Evolutionary conservation across 805 yeast genomes (phyloP).

Genomic region (Saturnispora saitoi): DNA sequence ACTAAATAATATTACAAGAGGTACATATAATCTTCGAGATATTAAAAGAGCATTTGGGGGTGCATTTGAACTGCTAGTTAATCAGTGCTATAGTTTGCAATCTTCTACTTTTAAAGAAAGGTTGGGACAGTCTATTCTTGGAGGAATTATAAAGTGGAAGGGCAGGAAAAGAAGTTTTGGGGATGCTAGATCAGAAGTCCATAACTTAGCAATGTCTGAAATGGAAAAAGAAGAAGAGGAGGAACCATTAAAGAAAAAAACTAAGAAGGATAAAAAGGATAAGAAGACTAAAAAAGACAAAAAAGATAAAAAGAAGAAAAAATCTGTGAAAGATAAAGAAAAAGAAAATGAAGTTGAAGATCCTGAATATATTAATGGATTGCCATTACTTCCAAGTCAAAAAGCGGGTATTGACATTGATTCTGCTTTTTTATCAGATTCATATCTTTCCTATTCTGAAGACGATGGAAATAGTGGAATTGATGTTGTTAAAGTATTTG

Average conservation of each 20-base stretch:
- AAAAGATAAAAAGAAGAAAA: not conserved
- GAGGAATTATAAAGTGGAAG: slow-evolving; percentile 65
- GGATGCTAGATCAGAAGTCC: slow-evolving; percentile 59
- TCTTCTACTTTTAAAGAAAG: slow-evolving; percentile 57
- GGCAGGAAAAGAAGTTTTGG: slow-evolving; percentile 71
- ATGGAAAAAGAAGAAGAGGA: slow-evolving; percentile 1
- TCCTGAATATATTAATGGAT: slow-evolving; percentile 1
- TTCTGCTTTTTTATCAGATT: slow-evolving; percentile 28
- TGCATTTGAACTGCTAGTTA: slow-evolving; percentile 69
- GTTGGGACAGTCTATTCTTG: slow-evolving; percentile 64
- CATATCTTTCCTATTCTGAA: slow-evolving; percentile 32
- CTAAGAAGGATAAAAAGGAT: slow-evolving; percentile 1
- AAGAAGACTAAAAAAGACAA: slow-evolving; percentile 4
- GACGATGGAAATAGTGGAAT: slow-evolving; percentile 12
- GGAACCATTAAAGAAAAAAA: not conserved
- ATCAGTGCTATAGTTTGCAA: slow-evolving; percentile 67
- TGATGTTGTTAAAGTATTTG: slow-evolving; percentile 18
- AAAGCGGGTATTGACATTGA: slow-evolving; percentile 73
- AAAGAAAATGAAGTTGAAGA: not conserved
- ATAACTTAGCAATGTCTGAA: slow-evolving; percentile 43
- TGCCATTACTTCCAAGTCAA: slow-evolving; percentile 46
- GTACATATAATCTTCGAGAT: slow-evolving; percentile 72
- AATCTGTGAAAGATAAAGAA: not conserved
- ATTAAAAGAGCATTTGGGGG: slow-evolving; percentile 83
- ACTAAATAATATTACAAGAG: slow-evolving; percentile 74